These are phyloP conservation scores for Pleurotus djamor DNA, from an alignment of 768 basidiomycete genomes.

Conservation along the genomic window DNA sequence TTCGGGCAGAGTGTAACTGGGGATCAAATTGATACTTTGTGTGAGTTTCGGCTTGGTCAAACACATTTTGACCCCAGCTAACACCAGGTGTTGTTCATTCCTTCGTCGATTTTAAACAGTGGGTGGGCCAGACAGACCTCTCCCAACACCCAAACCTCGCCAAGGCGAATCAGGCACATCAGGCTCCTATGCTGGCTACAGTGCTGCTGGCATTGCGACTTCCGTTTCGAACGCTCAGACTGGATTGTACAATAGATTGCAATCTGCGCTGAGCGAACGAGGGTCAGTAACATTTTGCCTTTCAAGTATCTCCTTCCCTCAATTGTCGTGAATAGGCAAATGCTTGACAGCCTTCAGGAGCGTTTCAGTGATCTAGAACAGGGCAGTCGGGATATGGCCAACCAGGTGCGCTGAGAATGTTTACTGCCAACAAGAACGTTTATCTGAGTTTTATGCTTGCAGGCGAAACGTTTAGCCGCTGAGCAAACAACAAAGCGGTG, in stretches of 20 bases:
- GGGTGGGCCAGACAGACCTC: constrained; percentile 63
- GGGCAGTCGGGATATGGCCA: constrained; percentile 64
- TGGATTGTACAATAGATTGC: constrained; percentile 41
- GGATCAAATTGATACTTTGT: constrained; percentile 54
- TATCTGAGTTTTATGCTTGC: not conserved
- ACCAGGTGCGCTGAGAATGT: constrained; percentile 41
- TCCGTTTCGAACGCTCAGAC: constrained; percentile 32
- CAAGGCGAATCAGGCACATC: constrained; percentile 1
- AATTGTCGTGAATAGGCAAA: constrained; percentile 39
- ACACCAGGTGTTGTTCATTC: not conserved
- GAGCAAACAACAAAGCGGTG: constrained; percentile 60
- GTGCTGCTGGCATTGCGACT: constrained; percentile 23
- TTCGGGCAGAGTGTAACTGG: constrained; percentile 52
- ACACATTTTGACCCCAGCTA: not conserved
- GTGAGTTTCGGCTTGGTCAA: constrained; percentile 32
- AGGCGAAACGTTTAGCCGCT: constrained; percentile 65
- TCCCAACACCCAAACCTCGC: constrained; percentile 24
- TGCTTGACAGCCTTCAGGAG: constrained; percentile 59
- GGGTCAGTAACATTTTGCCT: constrained; percentile 40
- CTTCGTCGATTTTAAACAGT: constrained; percentile 34
- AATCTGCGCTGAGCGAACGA: constrained; percentile 59
- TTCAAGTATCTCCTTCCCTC: not conserved
- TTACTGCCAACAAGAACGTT: not conserved
- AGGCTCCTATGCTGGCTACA: not conserved
- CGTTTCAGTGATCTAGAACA: constrained; percentile 62